Evolutionary conservation across 306 rosid genomes (phyloP), one percentile per base, ranked within the genome.

Genomic region (Betula pendula): DNA sequence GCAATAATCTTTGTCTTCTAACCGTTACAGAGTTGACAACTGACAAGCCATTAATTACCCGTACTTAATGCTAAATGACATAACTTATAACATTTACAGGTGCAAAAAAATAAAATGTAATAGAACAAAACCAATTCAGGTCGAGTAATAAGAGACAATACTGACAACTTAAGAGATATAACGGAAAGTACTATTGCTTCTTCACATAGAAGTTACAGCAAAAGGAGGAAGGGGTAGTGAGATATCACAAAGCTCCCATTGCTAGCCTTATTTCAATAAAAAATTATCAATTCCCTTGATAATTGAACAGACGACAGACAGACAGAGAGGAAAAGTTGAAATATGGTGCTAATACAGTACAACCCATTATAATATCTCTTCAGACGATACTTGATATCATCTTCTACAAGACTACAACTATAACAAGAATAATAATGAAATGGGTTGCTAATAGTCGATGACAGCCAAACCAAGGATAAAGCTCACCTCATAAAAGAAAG

Each of bases 401-500:
- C 63, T 22, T 56, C 63, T 20, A 20, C n/a, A n/a, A n/a, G n/a
- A n/a, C n/a, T n/a, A n/a, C 16, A 56, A 56, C 31, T 13, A 56
- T 56, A 56, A 24, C 16, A 56, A 56, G 63, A 11, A 8, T 56
- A 56, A 56, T 25, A 14, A 65, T 38, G 48, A 2, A 65, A 8
- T 38, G 48, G 19, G 48, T 12, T 65, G 70, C 20, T 9, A 42
- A 58, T 51, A 63, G 76, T 59, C 47, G 72, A 65, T 45, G 44
- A 31, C 29, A 85, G 42, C 56, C 70, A 67, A 79, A 79, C 51
- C 29, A 40, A 56, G 43, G 56, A 72, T 75, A 52, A 66, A 71
- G 51, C 45, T 45, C 58, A 56, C 29, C 15, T 75, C 62, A 43
- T 48, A 14, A 75, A n/a, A n/a, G n/a, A n/a, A n/a, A n/a, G n/a